Evolutionary conservation across 1,284 basidiomycete species (phyloP).

Genomic region (Trametes pubescens): DNA sequence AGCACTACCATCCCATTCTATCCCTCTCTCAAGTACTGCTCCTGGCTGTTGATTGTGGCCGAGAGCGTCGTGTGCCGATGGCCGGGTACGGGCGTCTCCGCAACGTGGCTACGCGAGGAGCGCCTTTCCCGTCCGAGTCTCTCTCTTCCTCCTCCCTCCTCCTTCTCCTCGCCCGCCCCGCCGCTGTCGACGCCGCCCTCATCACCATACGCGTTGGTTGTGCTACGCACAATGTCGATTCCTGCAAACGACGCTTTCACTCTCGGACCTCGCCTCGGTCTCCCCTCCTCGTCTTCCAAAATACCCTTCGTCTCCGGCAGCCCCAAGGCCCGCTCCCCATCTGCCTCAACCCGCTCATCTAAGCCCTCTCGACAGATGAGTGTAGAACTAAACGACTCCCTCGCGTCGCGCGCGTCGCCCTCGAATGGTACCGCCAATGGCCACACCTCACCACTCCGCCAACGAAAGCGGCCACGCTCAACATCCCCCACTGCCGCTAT

Average conservation of each 20-base stretch:
- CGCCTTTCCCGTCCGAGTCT: background rate
- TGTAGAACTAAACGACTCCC: conserved; percentile 18
- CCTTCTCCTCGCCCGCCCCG: conserved; percentile 9
- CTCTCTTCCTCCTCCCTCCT: conserved; percentile 3
- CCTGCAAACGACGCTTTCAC: conserved; percentile 63
- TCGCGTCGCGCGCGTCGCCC: conserved; percentile 15
- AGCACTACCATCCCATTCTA: conserved; percentile 9
- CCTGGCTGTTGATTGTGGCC: background rate
- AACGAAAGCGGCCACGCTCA: conserved; percentile 30
- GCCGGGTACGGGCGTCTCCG: conserved; percentile 4
- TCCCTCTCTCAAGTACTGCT: background rate
- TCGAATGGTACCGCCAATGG: conserved; percentile 24
- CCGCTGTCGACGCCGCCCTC: conserved; percentile 1
- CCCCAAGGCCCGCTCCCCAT: conserved; percentile 33
- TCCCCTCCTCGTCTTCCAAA: conserved; percentile 52
- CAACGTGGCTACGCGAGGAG: conserved; percentile 15
- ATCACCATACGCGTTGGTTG: conserved; percentile 1
- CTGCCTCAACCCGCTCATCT: conserved; percentile 22
- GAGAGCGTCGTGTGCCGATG: conserved; percentile 2
- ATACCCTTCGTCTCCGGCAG: conserved; percentile 46
- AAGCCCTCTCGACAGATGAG: conserved; percentile 26
- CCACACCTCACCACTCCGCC: conserved; percentile 19
- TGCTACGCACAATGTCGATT: conserved; percentile 48
- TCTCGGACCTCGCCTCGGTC: conserved; percentile 51
- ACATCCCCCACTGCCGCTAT: conserved; percentile 9